These are phyloP conservation scores for Gossypium trilobum DNA, from an alignment of 441 rosid genomes.

Conservation along the genomic window DNA sequence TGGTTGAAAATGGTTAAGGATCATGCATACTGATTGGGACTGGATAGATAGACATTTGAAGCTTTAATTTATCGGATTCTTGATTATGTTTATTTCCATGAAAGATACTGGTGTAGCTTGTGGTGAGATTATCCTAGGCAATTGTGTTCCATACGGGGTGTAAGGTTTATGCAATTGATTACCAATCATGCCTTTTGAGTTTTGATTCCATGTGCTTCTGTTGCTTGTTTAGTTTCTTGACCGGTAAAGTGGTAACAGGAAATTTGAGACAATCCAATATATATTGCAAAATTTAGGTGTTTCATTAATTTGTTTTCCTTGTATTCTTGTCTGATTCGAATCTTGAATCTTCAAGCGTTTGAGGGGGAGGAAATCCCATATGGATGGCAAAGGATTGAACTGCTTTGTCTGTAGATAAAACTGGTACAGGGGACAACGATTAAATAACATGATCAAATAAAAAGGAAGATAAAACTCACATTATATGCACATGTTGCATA, in stretches of 20 bases:
- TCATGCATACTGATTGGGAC: not conserved
- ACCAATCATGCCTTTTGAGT: not conserved
- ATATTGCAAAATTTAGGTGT: not conserved
- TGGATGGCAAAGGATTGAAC: not conserved
- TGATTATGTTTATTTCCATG: constrained; percentile 1
- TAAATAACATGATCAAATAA: too few species aligned
- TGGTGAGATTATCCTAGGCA: not conserved
- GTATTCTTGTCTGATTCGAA: not conserved
- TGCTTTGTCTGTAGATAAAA: too few species aligned
- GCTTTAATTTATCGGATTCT: not conserved
- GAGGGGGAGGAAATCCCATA: not conserved
- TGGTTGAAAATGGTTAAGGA: not conserved
- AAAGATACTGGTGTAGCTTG: not conserved
- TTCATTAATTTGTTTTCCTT: not conserved
- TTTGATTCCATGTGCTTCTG: not conserved
- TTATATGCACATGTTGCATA: too few species aligned
- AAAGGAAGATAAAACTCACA: too few species aligned
- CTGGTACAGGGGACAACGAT: too few species aligned
- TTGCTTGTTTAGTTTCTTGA: not conserved
- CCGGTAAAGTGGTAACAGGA: not conserved
- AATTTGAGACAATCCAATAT: not conserved
- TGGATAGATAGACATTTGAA: not conserved
- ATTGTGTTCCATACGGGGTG: not conserved
- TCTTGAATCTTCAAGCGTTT: not conserved
- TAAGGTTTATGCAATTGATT: not conserved